These are phyloP conservation scores for Hypoxylon sp. DNA, from an alignment of 2,329 filamentous ascomycete species.

Conservation along the genomic window DNA sequence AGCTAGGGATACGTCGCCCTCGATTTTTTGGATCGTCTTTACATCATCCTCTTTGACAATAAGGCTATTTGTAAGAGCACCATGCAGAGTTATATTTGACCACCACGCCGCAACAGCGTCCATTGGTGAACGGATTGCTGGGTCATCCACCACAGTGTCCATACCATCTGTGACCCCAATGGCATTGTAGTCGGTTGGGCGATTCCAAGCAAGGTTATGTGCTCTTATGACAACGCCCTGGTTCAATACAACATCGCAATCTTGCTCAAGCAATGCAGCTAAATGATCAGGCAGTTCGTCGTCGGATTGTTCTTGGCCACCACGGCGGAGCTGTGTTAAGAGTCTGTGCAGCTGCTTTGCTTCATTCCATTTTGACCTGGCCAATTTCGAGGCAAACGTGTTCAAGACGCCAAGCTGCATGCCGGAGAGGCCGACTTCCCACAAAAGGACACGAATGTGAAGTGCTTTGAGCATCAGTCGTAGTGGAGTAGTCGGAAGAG, in stretches of 20 bases:
- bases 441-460: slow-evolving; percentile 89
- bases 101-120: slow-evolving; percentile 94
- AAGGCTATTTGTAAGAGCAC: slow-evolving; percentile 74
- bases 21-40: slow-evolving; percentile 53
- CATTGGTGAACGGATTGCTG: slow-evolving; percentile 85
- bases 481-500: slow-evolving; percentile 83
- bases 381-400: slow-evolving; percentile 78
- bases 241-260: slow-evolving; percentile 85
- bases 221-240: slow-evolving; percentile 84
- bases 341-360: slow-evolving; percentile 75
- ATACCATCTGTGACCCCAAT: slow-evolving; percentile 76
- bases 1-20: slow-evolving; percentile 73
- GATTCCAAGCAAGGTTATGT: slow-evolving; percentile 91
- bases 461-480: slow-evolving; percentile 92
- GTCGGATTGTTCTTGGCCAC: slow-evolving; percentile 62
- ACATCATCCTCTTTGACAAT: slow-evolving; percentile 63
- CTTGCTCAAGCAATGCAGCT: slow-evolving; percentile 78
- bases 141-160: slow-evolving; percentile 87
- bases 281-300: slow-evolving; percentile 83
- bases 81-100: slow-evolving; percentile 80
- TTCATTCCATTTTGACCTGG: slow-evolving; percentile 83
- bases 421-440: slow-evolving; percentile 77
- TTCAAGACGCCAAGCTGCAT: slow-evolving; percentile 76
- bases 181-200: slow-evolving; percentile 76
- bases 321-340: slow-evolving; percentile 59